A percentile compares a stretch with the other conserved stretches of the same genome.
phyloP scores from a whole-genome alignment of 2,329 filamentous ascomycete species.

The Stachybotrys chartarum region DNA sequence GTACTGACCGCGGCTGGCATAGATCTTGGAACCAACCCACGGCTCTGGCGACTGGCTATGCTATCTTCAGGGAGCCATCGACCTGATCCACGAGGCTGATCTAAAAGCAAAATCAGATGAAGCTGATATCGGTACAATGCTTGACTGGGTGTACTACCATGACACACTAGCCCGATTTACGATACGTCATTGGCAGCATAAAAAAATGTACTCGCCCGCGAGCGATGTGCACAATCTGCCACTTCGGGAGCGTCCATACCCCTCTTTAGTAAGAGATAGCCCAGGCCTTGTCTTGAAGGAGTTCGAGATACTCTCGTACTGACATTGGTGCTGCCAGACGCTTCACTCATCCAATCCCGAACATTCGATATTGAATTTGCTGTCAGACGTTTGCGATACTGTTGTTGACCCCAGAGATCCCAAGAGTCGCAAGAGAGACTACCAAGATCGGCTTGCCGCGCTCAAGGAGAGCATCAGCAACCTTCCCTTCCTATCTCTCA shows the following conservation, averaged over 20 bases:
- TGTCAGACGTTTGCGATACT: constrained; percentile 8
- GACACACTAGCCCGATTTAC: constrained; percentile 10
- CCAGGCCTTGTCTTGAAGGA: too few relatives aligned
- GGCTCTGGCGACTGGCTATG: constrained; percentile 13
- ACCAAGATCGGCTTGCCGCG: constrained; percentile 3
- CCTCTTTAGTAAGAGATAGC: too few relatives aligned
- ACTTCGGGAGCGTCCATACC: neutral
- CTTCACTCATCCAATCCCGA: constrained; percentile 5
- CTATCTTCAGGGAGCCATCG: constrained; percentile 10
- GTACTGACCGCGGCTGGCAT: neutral
- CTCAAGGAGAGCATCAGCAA: constrained; percentile 6
- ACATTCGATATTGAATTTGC: constrained; percentile 7
- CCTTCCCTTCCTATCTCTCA: neutral
- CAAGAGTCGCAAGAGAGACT: constrained; percentile 4
- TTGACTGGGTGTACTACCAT: constrained; percentile 15
- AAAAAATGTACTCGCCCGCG: neutral
- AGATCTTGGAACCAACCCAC: constrained; percentile 8
- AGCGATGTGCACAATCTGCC: too few relatives aligned
- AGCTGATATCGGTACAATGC: constrained; percentile 2
- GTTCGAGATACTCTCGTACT: too few relatives aligned
- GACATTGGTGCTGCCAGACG: too few relatives aligned
- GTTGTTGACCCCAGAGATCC: constrained; percentile 7
- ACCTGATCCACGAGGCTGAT: constrained; percentile 7
- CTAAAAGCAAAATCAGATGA: neutral
- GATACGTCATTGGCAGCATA: constrained; percentile 9